Evolutionary conservation across 371 early-diverging fungal genomes (phyloP), one percentile per base, ranked within the genome.

Genomic region (Encephalitozoon cuniculi): DNA sequence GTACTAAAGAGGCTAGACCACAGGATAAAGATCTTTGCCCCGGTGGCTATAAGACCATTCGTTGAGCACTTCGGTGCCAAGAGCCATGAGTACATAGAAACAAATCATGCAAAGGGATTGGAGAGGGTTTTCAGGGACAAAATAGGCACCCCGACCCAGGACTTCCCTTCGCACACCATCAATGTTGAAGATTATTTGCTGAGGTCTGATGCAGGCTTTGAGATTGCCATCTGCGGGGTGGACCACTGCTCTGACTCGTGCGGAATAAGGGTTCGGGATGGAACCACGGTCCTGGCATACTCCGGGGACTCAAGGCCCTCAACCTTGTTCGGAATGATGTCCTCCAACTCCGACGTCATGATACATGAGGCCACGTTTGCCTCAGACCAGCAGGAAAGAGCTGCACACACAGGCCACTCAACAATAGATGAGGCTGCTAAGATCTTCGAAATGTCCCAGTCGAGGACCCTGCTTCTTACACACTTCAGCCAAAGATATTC

Each of bases 241-340:
- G 18, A 32, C 6, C 86, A 86, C 59, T 69, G 64, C 49, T 39
- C 41, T 23, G 76, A 83, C 66, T 78, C 81, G 2, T 76, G 69
- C 69, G 79, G 76, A 37, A 54, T 79, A 21, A 23, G 37, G 18
- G n/a, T 85, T 8, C 21, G 70, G 18, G 63, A 74, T 53, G n/a
- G n/a, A 18, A 26, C 65, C 7, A 23, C n/a, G 51, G 5, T 70
- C 25, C 32, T 81, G 18, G 11, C 81, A 41, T 93, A 92, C 81
- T 95, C 96, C 1, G 99, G 97, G 30, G 99, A 98, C 83, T 93
- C 95, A 26, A 89, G 93, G 15, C 97, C 99, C 15, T 89, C 90
- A 76, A 66, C 86, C 18, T 86, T 86, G 23, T 86, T 98, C 32
- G 87, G 90, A 4, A 73, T 87, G 6, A 87, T 89, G 23, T 94